Evolutionary conservation across 345 rosid species (phyloP), one percentile per base, ranked within the genome.

Genomic region (Geranium brycei): DNA sequence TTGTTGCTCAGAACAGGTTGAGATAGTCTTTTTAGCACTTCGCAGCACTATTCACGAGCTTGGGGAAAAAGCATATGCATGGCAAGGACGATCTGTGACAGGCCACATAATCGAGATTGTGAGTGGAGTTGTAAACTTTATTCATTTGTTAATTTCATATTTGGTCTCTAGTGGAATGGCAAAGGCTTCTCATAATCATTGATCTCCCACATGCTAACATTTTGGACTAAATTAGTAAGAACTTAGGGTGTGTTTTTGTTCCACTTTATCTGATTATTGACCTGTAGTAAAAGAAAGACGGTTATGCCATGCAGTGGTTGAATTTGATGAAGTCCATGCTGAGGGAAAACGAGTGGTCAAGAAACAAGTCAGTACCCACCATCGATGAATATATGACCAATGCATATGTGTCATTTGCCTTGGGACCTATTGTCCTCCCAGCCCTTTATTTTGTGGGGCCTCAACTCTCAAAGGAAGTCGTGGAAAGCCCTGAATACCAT

Each of bases 401-500:
- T 64, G 97, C 76, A 2, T 78, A 77, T 47, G 23, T 79, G 47
- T 90, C 97, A 63, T 79, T 86, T 68, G 97, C 96, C 58, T 69
- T 93, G 68, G 99, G 95, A 62, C 99, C 97, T 2, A 81, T 88
- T 56, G 79, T 90, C 68, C 91, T 90, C 68, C 96, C 95, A 3
- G 75, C 88, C 28, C 72, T 85, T n/a, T 90, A 82, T 69, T 72
- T 93, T 38, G 77, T 86, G 10, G 92, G 97, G 64, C 92, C 97
- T 51, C 74, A 63, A 61, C 78, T 93, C 40, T 63, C 82, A 2
- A 85, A 85, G 61, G 76, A 75, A 58, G 75, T 70, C 6, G 74
- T 73, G 11, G 68, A 69, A 66, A 75, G 78, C 73, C 17, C 57
- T 0, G 85, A 86, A 72, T 72, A 72, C 23, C 69, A 71, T 41